Evolutionary conservation across 192 early-diverging fungal species (phyloP), one percentile per base, ranked within the genome.

Genomic region (Backusella australiensis): DNA sequence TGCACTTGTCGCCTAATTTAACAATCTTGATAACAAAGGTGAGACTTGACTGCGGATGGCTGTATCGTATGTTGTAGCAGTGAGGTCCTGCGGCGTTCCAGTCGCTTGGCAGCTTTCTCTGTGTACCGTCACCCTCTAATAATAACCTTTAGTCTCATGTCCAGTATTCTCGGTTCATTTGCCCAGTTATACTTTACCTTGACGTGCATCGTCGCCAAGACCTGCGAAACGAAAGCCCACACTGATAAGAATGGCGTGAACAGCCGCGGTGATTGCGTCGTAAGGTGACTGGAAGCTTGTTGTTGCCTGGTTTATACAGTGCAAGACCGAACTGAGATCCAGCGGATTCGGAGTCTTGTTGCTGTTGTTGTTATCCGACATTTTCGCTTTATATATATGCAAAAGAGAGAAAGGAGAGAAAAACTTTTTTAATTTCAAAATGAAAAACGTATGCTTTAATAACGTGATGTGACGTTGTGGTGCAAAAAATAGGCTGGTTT

Each of bases 21-120:
- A 94, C 81, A 21, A 85, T 83, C 74, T 93, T 94, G 23, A 94
- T 77, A 15, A 92, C 72, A 69, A 91, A 93, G 0, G 88, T 91
- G 15, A 93, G 80, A 15, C 87, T 81, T 0, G 92, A 93, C 38
- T 91, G 87, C 4, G 87, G 78, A 77, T 93, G 93, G 7, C 73
- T 85, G 72, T 93, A 93, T 72, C 87, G 83, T 72, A 92, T 86
- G 9, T 88, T 81, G 69, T 87, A 94, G 21, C 86, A 81, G 32
- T 91, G 89, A 0, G 83, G 78, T 1, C 83, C 86, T 32, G 86
- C 76, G 2, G 75, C 68, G 80, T 92, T 93, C 93, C 93, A 94
- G 34, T 80, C 77, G 29, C 66, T 26, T 5, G 89, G 89, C 21
- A 92, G 35, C 7, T 72, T 66, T 34, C 76, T 69, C n/a, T 82